phyloP scores from a whole-genome alignment of 2,329 filamentous ascomycete species.

The Aspergillus proliferans region DNA sequence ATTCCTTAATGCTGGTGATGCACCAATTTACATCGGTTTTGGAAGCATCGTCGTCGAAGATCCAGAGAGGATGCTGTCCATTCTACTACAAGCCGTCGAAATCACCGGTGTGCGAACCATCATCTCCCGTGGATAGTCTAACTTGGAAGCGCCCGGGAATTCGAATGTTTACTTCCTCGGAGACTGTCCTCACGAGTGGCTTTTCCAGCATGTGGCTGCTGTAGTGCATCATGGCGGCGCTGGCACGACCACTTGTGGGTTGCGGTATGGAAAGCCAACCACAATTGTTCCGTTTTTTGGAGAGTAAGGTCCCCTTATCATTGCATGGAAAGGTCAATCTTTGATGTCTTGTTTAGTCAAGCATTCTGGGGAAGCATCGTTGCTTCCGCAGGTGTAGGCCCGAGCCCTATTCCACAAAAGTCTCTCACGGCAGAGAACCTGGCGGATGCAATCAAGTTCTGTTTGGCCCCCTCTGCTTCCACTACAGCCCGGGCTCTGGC shows the following conservation, averaged over 20 bases:
- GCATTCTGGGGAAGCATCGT: slow-evolving; percentile 52
- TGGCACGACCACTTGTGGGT: slow-evolving; percentile 52
- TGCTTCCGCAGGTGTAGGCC: slow-evolving; percentile 44
- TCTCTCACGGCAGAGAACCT: slow-evolving; percentile 41
- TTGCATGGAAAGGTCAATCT: background rate
- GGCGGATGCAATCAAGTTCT: slow-evolving; percentile 41
- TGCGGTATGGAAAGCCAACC: slow-evolving; percentile 49
- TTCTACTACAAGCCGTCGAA: slow-evolving; percentile 43
- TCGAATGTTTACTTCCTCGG: slow-evolving; percentile 45
- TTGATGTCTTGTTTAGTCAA: slow-evolving; percentile 25
- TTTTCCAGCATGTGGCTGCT: slow-evolving; percentile 51
- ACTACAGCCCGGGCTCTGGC: slow-evolving; percentile 32
- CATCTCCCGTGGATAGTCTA: slow-evolving; percentile 51
- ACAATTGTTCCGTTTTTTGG: slow-evolving; percentile 54
- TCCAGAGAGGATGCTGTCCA: slow-evolving; percentile 38
- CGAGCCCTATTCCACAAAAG: slow-evolving; percentile 43
- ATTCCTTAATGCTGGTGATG: slow-evolving; percentile 43
- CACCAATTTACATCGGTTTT: slow-evolving; percentile 53
- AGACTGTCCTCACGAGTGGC: slow-evolving; percentile 54
- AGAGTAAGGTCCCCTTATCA: slow-evolving; percentile 28
- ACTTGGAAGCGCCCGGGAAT: slow-evolving; percentile 29
- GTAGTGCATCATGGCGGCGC: slow-evolving; percentile 57
- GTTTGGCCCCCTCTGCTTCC: slow-evolving; percentile 33
- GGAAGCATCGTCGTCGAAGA: slow-evolving; percentile 52
- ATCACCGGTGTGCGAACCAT: slow-evolving; percentile 47